These are phyloP conservation scores for Capsicum chinense DNA, from an alignment of 257 asterid genomes.

Conservation along the genomic window DNA sequence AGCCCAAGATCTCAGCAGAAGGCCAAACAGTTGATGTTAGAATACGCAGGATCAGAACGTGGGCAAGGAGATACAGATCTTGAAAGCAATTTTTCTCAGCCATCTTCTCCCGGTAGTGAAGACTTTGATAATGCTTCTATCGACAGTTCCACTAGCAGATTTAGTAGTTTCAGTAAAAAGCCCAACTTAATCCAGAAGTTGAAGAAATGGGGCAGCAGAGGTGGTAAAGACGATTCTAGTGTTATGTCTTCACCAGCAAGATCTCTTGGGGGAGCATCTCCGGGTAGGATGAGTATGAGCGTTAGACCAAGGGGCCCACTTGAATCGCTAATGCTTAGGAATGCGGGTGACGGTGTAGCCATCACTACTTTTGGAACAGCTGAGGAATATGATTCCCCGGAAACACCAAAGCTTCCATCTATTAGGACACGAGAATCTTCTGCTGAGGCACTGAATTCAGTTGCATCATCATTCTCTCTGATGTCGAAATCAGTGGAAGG, in stretches of 20 bases:
- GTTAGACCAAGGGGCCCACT: slow-evolving; percentile 70
- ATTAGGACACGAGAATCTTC: slow-evolving; percentile 39
- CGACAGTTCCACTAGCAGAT: slow-evolving; percentile 73
- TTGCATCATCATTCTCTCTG: slow-evolving; percentile 73
- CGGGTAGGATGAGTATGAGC: slow-evolving; percentile 57
- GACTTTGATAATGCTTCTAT: slow-evolving; percentile 77
- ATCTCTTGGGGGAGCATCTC: slow-evolving; percentile 74
- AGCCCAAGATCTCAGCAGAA: slow-evolving; percentile 89
- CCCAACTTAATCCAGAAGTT: slow-evolving; percentile 81
- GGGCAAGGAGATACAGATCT: slow-evolving; percentile 94
- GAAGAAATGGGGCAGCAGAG: slow-evolving; percentile 83
- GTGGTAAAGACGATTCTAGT: slow-evolving; percentile 73
- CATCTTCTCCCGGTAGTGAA: slow-evolving; percentile 86
- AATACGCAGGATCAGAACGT: slow-evolving; percentile 94
- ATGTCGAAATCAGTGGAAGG: slow-evolving; percentile 97
- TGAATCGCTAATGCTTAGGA: slow-evolving; percentile 84
- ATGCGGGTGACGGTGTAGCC: slow-evolving; percentile 75
- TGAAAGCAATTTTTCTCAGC: slow-evolving; percentile 84
- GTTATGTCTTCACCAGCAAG: slow-evolving; percentile 75
- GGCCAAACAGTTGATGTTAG: slow-evolving; percentile 90
- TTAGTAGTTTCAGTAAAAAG: slow-evolving; percentile 72
- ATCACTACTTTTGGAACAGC: slow-evolving; percentile 76
- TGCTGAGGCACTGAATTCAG: slow-evolving; percentile 54
- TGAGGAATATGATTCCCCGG: slow-evolving; percentile 72
- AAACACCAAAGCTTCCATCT: slow-evolving; percentile 42